Percentiles rank a stretch among this genome's conserved stretches.
phyloP scores from a whole-genome alignment of 306 rosid species.

The Ceratonia siliqua region DNA sequence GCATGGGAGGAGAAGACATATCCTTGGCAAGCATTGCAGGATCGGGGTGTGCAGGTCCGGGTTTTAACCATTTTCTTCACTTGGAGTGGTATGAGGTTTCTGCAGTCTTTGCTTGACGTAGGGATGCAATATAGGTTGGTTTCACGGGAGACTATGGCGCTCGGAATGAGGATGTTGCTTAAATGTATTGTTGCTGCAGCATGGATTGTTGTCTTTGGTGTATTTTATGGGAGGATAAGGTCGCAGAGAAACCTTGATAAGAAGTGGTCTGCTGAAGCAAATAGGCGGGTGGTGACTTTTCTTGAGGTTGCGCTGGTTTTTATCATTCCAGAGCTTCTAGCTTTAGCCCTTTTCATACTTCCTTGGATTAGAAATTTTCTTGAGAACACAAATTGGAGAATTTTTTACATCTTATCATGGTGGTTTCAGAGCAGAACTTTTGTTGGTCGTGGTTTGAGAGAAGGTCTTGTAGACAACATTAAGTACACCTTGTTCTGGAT shows the following conservation, averaged over 20 bases:
- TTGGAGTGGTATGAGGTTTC: conserved; percentile 80
- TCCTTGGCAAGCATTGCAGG: conserved; percentile 73
- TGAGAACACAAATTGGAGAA: conserved; percentile 86
- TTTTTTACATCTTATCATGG: conserved; percentile 81
- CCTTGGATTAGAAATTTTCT: conserved; percentile 90
- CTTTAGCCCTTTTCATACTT: conserved; percentile 63
- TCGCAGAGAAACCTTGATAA: conserved; percentile 61
- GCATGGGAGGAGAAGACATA: conserved; percentile 69
- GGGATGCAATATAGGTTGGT: conserved; percentile 83
- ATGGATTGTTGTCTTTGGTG: conserved; percentile 74
- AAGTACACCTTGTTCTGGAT: conserved; percentile 83
- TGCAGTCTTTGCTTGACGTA: conserved; percentile 76
- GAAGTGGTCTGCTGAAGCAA: conserved; percentile 63
- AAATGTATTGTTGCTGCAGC: conserved; percentile 70
- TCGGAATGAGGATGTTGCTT: conserved; percentile 78
- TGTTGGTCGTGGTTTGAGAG: conserved; percentile 97
- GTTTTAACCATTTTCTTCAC: conserved; percentile 76
- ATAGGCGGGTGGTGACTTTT: conserved; percentile 60
- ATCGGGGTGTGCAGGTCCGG: conserved; percentile 59
- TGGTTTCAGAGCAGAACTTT: conserved; percentile 90
- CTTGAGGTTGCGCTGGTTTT: conserved; percentile 63
- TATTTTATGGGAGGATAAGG: conserved; percentile 82
- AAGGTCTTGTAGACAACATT: conserved; percentile 80
- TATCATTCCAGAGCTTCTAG: conserved; percentile 78
- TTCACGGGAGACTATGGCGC: conserved; percentile 76